A percentile compares a stretch with the other conserved stretches of the same genome.
phyloP scores from a whole-genome alignment of 306 rosid species.

The Comarum palustre region DNA sequence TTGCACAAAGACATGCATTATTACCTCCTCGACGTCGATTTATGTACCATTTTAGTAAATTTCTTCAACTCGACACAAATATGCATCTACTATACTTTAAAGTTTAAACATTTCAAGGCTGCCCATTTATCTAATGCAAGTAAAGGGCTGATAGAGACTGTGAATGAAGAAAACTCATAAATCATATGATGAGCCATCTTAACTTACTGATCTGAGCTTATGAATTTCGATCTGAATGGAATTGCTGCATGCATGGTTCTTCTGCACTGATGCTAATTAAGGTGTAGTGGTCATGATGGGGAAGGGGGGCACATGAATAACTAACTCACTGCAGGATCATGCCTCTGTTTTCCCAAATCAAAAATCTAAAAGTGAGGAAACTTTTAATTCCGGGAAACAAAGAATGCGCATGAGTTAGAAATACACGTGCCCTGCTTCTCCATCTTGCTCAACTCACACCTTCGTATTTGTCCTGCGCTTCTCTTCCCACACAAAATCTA shows the following conservation, averaged over 20 bases:
- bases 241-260: background rate
- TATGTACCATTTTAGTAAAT: background rate
- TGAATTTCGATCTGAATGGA: background rate
- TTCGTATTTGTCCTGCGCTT: constrained; percentile 8
- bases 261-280: constrained; percentile 8
- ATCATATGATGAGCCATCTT: too few species aligned
- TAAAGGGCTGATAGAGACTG: background rate
- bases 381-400: background rate
- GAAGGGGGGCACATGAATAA: constrained; percentile 98
- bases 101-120: background rate
- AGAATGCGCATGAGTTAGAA: constrained; percentile 50
- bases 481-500: background rate
- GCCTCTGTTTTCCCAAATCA: too few species aligned
- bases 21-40: too few species aligned
- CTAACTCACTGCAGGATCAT: constrained; percentile 49
- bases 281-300: constrained; percentile 88
- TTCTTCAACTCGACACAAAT: background rate
- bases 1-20: background rate
- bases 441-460: constrained; percentile 89
- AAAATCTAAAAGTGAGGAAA: background rate
- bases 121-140: background rate
- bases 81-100: background rate
- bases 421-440: constrained; percentile 99
- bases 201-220: background rate
- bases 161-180: background rate